A percentile compares a stretch with the other conserved stretches of the same genome.
Evolutionary conservation across 768 basidiomycete species (phyloP).

Genomic region (Agaricus bisporus): DNA sequence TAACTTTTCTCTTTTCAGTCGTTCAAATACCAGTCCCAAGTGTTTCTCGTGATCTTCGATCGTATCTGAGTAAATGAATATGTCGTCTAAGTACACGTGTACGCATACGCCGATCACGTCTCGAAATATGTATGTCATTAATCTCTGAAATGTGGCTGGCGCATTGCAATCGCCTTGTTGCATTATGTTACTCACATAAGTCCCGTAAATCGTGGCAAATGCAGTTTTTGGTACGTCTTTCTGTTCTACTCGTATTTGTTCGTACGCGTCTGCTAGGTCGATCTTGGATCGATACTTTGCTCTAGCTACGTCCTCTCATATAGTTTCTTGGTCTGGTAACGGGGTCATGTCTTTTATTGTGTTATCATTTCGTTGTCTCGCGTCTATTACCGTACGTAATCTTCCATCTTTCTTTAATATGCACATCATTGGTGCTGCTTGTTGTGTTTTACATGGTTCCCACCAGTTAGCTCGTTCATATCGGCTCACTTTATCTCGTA

Average conservation of each 20-base stretch:
- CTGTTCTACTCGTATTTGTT: conserved; percentile 26
- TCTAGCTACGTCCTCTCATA: conserved; percentile 24
- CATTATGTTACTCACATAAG: conserved; percentile 22
- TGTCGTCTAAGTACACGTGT: conserved; percentile 18
- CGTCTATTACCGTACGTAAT: conserved; percentile 27
- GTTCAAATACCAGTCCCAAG: conserved; percentile 20
- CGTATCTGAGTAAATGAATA: conserved; percentile 26
- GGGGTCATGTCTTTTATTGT: conserved; percentile 26
- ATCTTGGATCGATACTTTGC: conserved; percentile 25
- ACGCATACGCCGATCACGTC: conserved; percentile 26
- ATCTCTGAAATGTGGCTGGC: conserved; percentile 18
- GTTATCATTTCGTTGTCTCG: conserved; percentile 29
- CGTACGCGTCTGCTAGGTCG: conserved; percentile 33
- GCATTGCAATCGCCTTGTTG: conserved; percentile 22
- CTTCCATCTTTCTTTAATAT: conserved; percentile 16
- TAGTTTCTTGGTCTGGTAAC: conserved; percentile 14
- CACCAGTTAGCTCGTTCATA: conserved; percentile 29
- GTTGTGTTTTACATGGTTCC: conserved; percentile 15
- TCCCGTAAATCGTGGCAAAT: conserved; percentile 24
- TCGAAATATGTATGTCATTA: conserved; percentile 29
- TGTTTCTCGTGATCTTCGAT: conserved; percentile 28
- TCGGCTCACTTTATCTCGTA: background rate
- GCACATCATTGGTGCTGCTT: conserved; percentile 26
- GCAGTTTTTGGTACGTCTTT: conserved; percentile 18
- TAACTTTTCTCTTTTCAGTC: conserved; percentile 19